Percentiles rank a stretch among this genome's conserved stretches.
These are phyloP conservation scores for Metroxylon sagu DNA, from an alignment of 176 grass and related monocot species.

Conservation along the genomic window DNA sequence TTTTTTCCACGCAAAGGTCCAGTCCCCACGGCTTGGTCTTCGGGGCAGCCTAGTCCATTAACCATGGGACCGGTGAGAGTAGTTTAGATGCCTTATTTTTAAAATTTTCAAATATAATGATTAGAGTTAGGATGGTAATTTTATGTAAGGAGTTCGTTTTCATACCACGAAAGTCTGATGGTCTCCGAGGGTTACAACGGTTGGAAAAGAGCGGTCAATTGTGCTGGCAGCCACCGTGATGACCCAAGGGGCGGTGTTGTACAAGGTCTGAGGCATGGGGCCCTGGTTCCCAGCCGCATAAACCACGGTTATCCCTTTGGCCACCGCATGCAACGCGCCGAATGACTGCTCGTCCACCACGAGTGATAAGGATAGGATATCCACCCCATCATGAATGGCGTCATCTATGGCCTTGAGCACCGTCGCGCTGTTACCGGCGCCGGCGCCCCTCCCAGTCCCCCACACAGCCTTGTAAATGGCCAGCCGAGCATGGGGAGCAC, in stretches of 20 bases:
- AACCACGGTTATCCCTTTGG: background rate
- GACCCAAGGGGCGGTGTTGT: background rate
- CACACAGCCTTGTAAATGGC: slow-evolving; percentile 24
- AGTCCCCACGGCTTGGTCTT: too few species aligned
- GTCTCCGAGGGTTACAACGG: background rate
- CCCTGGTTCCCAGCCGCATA: background rate
- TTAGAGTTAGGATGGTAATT: too few species aligned
- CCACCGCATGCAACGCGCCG: background rate
- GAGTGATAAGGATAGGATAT: slow-evolving; percentile 22
- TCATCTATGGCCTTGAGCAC: slow-evolving; percentile 5
- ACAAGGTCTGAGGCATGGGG: background rate
- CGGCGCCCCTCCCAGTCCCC: background rate
- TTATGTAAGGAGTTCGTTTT: background rate
- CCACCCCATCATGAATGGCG: slow-evolving; percentile 19
- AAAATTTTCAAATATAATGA: too few species aligned
- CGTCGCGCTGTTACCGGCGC: fast-evolving
- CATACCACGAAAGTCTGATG: background rate
- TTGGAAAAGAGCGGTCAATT: slow-evolving; percentile 3
- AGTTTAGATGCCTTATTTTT: too few species aligned
- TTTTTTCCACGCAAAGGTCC: too few species aligned
- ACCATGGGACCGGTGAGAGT: too few species aligned
- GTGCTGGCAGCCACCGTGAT: slow-evolving; percentile 1
- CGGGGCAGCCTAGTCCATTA: too few species aligned
- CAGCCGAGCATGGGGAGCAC: slow-evolving; percentile 12
- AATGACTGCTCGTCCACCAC: background rate